Conservation (phyloP, 2,329 filamentous ascomycete species). For the Emmonsia crescens region DNA sequence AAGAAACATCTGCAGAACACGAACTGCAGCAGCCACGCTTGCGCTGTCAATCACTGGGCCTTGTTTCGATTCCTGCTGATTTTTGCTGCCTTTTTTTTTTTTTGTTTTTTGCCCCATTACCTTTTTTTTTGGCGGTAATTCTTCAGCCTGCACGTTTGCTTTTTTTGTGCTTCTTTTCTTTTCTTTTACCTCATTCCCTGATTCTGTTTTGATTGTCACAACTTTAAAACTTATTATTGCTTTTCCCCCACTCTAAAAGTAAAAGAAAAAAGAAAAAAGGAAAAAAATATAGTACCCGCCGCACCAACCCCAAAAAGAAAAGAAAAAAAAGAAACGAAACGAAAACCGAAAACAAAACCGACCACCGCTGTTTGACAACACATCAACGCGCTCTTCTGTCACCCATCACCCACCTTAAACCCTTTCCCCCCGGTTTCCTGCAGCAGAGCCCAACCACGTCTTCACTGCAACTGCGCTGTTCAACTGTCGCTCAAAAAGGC, state of each 20-base stretch:
- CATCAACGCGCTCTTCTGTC: constrained; percentile 9
- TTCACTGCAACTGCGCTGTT: constrained; percentile 3
- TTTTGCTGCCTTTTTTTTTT: neutral
- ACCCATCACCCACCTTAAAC: constrained; percentile 3
- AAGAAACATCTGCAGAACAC: neutral
- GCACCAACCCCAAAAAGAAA: neutral
- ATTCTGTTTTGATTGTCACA: neutral
- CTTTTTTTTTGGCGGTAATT: neutral
- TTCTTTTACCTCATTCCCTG: neutral
- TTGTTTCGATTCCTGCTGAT: neutral
- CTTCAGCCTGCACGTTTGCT: neutral
- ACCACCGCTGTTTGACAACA: constrained; percentile 11
- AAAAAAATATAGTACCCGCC: constrained; percentile 3
- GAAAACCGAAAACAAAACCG: constrained; percentile 5
- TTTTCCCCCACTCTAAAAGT: constrained; percentile 1
- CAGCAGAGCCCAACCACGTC: constrained; percentile 14
- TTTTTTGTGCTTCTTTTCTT: neutral
- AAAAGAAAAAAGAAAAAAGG: neutral
- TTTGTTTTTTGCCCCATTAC: neutral
- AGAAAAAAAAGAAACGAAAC: constrained; percentile 5
- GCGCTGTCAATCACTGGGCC: neutral
- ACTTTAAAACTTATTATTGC: neutral
- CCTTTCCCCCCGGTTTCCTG: constrained; percentile 8
- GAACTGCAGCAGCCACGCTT: constrained; percentile 1
- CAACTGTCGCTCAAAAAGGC: constrained; percentile 1